These are phyloP conservation scores for Cercospora beticola DNA, from an alignment of 2,329 filamentous ascomycete species.

Conservation along the genomic window DNA sequence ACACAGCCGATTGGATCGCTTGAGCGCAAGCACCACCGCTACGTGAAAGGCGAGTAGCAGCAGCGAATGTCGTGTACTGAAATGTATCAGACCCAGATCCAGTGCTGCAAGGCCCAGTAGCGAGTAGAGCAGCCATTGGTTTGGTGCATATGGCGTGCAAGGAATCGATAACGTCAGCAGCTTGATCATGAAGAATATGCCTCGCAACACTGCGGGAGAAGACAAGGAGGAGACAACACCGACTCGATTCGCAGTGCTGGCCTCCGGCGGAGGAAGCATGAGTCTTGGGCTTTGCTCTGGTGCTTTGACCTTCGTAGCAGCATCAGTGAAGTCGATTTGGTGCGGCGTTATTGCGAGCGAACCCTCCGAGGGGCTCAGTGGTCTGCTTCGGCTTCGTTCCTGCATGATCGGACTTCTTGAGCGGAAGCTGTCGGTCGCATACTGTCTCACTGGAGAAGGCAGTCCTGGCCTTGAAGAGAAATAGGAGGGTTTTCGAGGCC, in stretches of 20 bases:
- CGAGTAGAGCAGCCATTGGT: constrained; percentile 63
- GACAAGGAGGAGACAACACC: constrained; percentile 38
- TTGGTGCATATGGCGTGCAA: constrained; percentile 72
- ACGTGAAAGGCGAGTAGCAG: constrained; percentile 51
- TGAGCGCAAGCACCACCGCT: constrained; percentile 43
- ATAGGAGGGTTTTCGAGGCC: constrained; percentile 27
- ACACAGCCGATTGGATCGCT: constrained; percentile 22
- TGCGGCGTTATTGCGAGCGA: constrained; percentile 8
- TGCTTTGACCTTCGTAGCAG: background rate
- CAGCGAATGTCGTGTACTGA: constrained; percentile 41
- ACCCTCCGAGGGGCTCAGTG: constrained; percentile 13
- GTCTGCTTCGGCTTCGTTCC: constrained; percentile 16
- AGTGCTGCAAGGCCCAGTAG: constrained; percentile 67
- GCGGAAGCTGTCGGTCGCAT: constrained; percentile 21
- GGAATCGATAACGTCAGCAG: constrained; percentile 62
- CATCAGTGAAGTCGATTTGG: constrained; percentile 5
- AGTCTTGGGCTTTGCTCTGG: constrained; percentile 35
- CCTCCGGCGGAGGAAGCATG: constrained; percentile 39
- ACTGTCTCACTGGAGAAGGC: constrained; percentile 20
- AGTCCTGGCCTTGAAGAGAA: constrained; percentile 25
- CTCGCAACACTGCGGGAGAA: constrained; percentile 45
- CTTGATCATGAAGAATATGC: constrained; percentile 68
- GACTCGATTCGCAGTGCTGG: constrained; percentile 35
- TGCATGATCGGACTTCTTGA: constrained; percentile 24
- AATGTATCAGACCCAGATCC: constrained; percentile 51